Evolutionary conservation across 352 stramenopile species (phyloP).

Genomic region (Globisporangium spinosum): DNA sequence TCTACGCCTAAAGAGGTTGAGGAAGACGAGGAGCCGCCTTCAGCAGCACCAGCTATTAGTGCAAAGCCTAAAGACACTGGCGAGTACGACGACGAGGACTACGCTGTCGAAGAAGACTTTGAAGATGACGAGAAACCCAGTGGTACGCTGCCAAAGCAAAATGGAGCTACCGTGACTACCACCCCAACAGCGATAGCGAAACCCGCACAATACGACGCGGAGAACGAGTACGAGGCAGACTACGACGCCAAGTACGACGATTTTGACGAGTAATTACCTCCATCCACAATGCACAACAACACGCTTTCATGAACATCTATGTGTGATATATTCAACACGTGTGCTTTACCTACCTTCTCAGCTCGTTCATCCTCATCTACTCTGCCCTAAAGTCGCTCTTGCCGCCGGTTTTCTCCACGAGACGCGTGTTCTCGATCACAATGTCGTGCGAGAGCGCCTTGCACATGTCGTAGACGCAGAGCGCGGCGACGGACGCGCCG

Average conservation of each 20-base stretch:
- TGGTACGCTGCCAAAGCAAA: not conserved
- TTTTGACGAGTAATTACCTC: conserved; percentile 37
- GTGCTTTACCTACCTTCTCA: not conserved
- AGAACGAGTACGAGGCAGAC: conserved; percentile 24
- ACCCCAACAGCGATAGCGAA: not conserved
- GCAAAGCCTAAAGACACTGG: conserved; percentile 12
- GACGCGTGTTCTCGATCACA: conserved; percentile 86
- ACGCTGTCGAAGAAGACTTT: conserved; percentile 42
- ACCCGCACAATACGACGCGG: conserved; percentile 17
- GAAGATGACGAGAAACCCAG: conserved; percentile 28
- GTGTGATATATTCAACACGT: not conserved
- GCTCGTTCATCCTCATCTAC: not conserved
- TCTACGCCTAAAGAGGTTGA: conserved; percentile 30
- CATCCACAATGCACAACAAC: not conserved
- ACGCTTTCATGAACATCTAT: not conserved
- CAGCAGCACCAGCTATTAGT: conserved; percentile 8
- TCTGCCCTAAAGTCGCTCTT: conserved; percentile 74
- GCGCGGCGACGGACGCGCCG: conserved; percentile 89
- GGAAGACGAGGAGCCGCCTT: conserved; percentile 24
- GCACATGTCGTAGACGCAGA: conserved; percentile 99
- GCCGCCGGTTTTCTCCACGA: conserved; percentile 91
- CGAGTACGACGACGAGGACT: conserved; percentile 31
- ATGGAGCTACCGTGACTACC: not conserved
- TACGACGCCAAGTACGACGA: conserved; percentile 62
- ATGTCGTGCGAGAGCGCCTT: conserved; percentile 94